phyloP scores from a whole-genome alignment of 306 rosid genomes.

The Quercus glauca region DNA sequence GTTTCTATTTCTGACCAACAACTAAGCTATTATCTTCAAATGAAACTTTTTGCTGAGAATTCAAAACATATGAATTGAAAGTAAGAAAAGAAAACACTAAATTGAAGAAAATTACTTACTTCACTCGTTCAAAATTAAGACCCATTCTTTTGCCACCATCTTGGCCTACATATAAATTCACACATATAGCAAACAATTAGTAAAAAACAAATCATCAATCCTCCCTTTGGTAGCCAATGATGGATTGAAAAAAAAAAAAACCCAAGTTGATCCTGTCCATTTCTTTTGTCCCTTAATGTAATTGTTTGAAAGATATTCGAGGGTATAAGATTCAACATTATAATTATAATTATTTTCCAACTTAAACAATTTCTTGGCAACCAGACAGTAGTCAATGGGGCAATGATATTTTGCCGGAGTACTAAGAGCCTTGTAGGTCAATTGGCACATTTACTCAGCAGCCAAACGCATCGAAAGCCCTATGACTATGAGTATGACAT shows the following conservation, averaged over 20 bases:
- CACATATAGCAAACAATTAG: conserved; percentile 4
- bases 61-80: not conserved
- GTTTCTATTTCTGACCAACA: not conserved
- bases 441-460: not conserved
- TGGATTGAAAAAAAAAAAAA: not conserved
- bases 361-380: not conserved
- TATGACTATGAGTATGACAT: not conserved
- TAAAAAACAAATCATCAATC: conserved; percentile 18
- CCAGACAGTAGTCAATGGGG: too few species aligned
- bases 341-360: not conserved
- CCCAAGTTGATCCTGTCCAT: not conserved
- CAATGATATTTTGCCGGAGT: too few species aligned
- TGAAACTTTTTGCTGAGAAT: not conserved
- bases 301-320: not conserved
- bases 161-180: conserved; percentile 54
- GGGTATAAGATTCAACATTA: not conserved
- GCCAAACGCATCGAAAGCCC: not conserved
- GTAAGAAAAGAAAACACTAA: not conserved
- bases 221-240: conserved; percentile 2
- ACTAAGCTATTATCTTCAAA: not conserved
- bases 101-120: conserved; percentile 48
- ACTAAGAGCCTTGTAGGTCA: too few species aligned
- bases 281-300: not conserved
- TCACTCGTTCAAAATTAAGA: conserved; percentile 80
- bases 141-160: conserved; percentile 94